These are phyloP conservation scores for Boletus rubropictus DNA, from an alignment of 768 basidiomycete genomes.

Conservation along the genomic window DNA sequence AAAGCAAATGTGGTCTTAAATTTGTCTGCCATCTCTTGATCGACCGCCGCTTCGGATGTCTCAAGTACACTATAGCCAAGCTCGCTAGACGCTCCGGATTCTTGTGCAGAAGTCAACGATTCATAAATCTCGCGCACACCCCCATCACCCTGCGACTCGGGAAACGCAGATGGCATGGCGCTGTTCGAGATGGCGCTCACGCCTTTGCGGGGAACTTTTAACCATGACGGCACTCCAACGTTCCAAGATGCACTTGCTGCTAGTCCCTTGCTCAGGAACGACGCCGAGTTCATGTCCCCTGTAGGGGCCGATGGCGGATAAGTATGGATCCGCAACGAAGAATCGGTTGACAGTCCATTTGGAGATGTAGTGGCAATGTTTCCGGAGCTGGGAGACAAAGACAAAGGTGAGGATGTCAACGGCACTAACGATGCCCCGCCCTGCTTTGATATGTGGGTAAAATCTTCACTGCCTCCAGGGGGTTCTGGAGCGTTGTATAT, in stretches of 20 bases:
- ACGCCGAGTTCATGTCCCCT: conserved; percentile 39
- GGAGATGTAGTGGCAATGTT: conserved; percentile 7
- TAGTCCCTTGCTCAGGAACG: conserved; percentile 42
- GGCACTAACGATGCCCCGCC: conserved; percentile 56
- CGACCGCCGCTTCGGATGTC: conserved; percentile 55
- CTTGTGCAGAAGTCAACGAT: conserved; percentile 16
- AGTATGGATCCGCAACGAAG: conserved; percentile 51
- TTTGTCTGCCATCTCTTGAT: conserved; percentile 63
- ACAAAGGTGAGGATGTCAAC: conserved; percentile 39
- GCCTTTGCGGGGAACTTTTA: conserved; percentile 44
- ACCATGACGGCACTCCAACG: conserved; percentile 68
- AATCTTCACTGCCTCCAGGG: conserved; percentile 49
- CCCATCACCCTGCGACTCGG: conserved; percentile 26
- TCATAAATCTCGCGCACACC: conserved; percentile 56
- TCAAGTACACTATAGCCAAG: conserved; percentile 81
- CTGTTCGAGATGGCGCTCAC: conserved; percentile 32
- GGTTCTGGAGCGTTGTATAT: conserved; percentile 30
- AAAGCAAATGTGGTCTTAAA: conserved; percentile 81
- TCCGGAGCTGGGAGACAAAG: conserved; percentile 14
- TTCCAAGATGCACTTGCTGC: conserved; percentile 41
- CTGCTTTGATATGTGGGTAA: conserved; percentile 63
- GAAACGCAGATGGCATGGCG: conserved; percentile 12
- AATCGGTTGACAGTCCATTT: conserved; percentile 21
- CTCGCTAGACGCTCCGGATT: conserved; percentile 41
- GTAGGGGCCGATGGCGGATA: conserved; percentile 69